These are phyloP conservation scores for Tephrocybe sp. DNA, from an alignment of 768 basidiomycete genomes.

Conservation along the genomic window DNA sequence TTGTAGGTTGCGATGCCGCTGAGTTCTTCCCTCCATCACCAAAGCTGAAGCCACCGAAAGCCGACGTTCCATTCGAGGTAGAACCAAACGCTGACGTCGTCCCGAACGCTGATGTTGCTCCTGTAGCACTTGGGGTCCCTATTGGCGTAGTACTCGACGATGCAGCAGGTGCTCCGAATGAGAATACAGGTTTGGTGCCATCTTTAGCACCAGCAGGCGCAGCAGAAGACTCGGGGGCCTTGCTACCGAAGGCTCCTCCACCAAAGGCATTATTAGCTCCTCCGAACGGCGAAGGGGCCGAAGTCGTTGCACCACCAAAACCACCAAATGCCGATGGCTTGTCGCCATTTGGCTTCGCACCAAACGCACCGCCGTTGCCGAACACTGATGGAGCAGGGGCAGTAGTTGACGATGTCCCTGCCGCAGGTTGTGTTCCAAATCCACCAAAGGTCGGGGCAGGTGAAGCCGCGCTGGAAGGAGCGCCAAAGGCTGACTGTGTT, in stretches of 20 bases:
- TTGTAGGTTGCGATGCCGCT: constrained; percentile 20
- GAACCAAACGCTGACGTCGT: constrained; percentile 12
- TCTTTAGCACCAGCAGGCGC: constrained; percentile 7
- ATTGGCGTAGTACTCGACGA: constrained; percentile 4
- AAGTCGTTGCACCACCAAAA: background rate
- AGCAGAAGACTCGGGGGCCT: background rate
- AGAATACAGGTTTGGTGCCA: constrained; percentile 12
- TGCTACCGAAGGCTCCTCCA: constrained; percentile 5
- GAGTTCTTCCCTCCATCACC: constrained; percentile 15
- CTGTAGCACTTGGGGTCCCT: constrained; percentile 1
- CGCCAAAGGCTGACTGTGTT: constrained; percentile 3
- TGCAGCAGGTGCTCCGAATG: constrained; percentile 10
- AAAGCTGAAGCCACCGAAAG: constrained; percentile 10
- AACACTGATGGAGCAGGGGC: background rate
- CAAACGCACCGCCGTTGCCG: constrained; percentile 1
- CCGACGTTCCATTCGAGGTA: background rate
- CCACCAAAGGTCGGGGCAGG: constrained; percentile 5
- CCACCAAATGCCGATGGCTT: background rate
- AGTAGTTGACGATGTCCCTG: background rate
- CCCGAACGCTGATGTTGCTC: constrained; percentile 6
- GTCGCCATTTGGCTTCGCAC: background rate
- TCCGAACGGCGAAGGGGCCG: constrained; percentile 7
- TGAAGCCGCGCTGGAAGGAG: background rate
- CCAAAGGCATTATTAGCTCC: constrained; percentile 6
- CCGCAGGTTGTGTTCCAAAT: constrained; percentile 9